phyloP scores from a whole-genome alignment of 768 basidiomycete species.

The Suillus tomentosus region DNA sequence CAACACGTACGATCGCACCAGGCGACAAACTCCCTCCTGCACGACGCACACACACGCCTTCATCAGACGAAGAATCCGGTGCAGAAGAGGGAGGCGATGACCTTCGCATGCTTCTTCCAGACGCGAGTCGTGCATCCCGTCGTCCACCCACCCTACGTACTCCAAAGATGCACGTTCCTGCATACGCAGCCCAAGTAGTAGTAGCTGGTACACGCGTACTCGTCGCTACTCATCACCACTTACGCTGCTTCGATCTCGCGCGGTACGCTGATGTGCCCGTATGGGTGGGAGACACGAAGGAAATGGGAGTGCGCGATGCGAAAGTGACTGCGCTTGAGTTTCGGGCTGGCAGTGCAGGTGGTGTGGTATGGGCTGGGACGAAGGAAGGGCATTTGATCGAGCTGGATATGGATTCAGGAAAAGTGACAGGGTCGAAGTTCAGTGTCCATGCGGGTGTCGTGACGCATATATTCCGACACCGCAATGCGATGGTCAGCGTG shows the following conservation, averaged over 20 bases:
- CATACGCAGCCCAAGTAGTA: conserved; percentile 55
- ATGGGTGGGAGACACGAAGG: conserved; percentile 60
- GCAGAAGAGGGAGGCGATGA: conserved; percentile 54
- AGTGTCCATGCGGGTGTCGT: conserved; percentile 68
- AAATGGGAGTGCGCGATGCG: conserved; percentile 63
- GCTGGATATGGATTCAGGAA: conserved; percentile 68
- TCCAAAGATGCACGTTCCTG: conserved; percentile 53
- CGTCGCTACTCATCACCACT: conserved; percentile 56
- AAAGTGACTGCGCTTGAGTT: conserved; percentile 82
- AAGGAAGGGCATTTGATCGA: conserved; percentile 89
- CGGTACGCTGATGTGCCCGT: conserved; percentile 41
- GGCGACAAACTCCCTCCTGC: conserved; percentile 72
- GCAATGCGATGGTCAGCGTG: conserved; percentile 70
- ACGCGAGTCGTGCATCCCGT: conserved; percentile 69
- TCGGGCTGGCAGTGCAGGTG: conserved; percentile 54
- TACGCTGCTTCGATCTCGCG: conserved; percentile 65
- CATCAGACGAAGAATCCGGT: conserved; percentile 55
- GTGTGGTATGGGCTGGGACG: conserved; percentile 82
- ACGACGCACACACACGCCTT: conserved; percentile 45
- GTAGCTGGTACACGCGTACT: conserved; percentile 61
- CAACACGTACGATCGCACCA: conserved; percentile 68
- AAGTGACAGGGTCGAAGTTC: conserved; percentile 56
- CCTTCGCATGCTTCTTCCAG: conserved; percentile 55
- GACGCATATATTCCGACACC: conserved; percentile 73
- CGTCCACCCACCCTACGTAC: conserved; percentile 44